Conservation (phyloP, 331 rosid species). For the Pyrus hybrid region DNA sequence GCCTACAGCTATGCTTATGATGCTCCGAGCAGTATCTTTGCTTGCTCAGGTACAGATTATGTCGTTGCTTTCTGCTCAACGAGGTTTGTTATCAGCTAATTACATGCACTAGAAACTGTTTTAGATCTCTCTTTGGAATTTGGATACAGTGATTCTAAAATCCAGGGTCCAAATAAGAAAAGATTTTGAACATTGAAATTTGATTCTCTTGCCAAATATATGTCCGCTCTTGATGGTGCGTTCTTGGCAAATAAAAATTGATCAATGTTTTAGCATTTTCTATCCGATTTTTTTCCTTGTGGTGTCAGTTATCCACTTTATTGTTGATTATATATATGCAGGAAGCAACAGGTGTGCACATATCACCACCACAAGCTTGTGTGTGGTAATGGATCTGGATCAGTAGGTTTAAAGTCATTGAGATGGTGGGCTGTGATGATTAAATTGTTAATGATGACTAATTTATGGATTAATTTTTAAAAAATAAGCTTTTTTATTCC, state of each 20-base stretch:
- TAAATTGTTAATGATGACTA: slow-evolving; percentile 13
- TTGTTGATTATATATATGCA: slow-evolving; percentile 12
- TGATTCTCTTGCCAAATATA: background rate
- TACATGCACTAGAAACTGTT: background rate
- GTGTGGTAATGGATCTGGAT: slow-evolving; percentile 44
- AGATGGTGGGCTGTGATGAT: slow-evolving; percentile 31
- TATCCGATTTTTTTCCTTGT: background rate
- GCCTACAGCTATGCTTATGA: slow-evolving; percentile 90
- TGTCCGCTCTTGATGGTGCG: background rate
- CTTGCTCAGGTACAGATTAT: slow-evolving; percentile 71
- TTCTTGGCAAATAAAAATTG: background rate
- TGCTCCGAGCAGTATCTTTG: slow-evolving; percentile 70
- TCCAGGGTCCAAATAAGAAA: background rate
- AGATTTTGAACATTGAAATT: background rate
- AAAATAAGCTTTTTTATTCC: background rate
- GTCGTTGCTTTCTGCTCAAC: slow-evolving; percentile 60
- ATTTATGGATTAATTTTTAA: slow-evolving; percentile 16
- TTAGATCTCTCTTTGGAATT: background rate
- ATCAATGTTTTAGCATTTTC: background rate
- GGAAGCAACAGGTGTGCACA: slow-evolving; percentile 61
- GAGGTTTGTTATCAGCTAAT: slow-evolving; percentile 33
- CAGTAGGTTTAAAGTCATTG: slow-evolving; percentile 31
- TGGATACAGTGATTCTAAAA: background rate
- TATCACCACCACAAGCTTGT: slow-evolving; percentile 53
- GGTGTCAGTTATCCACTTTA: background rate